Conservation (phyloP, 768 basidiomycete species). For the Tricholoma matsutake region DNA sequence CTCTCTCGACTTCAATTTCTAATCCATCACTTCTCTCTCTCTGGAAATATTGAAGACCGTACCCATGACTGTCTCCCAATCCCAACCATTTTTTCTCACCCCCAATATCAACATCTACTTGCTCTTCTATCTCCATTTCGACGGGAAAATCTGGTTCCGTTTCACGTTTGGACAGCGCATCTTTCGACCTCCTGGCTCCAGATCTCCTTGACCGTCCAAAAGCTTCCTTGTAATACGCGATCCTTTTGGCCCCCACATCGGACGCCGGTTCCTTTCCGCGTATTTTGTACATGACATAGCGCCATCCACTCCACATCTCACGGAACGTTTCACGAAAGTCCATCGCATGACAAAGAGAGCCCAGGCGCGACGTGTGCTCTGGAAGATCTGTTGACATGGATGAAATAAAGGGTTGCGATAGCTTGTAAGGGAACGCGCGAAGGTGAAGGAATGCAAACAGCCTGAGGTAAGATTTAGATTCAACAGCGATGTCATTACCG, state of each 20-base stretch:
- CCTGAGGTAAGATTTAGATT: constrained; percentile 29
- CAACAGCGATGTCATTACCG: neutral
- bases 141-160: constrained; percentile 14
- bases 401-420: no score
- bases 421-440: constrained; percentile 67
- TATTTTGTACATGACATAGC: constrained; percentile 55
- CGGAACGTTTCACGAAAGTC: constrained; percentile 67
- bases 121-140: constrained; percentile 38
- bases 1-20: constrained; percentile 50
- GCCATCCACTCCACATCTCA: constrained; percentile 54
- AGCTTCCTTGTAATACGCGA: constrained; percentile 40
- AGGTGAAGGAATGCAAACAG: constrained; percentile 70
- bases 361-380: constrained; percentile 48
- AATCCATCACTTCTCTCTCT: constrained; percentile 53
- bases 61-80: constrained; percentile 41
- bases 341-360: constrained; percentile 60
- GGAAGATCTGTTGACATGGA: constrained; percentile 38
- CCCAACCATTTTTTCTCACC: constrained; percentile 54
- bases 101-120: constrained; percentile 38
- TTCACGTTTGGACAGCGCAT: constrained; percentile 5
- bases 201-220: constrained; percentile 38
- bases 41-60: constrained; percentile 36
- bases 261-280: constrained; percentile 53
- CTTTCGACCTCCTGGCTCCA: constrained; percentile 5
- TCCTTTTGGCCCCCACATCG: constrained; percentile 40